phyloP scores from a whole-genome alignment of 352 stramenopile genomes.

The Phytophthora sansomeana region DNA sequence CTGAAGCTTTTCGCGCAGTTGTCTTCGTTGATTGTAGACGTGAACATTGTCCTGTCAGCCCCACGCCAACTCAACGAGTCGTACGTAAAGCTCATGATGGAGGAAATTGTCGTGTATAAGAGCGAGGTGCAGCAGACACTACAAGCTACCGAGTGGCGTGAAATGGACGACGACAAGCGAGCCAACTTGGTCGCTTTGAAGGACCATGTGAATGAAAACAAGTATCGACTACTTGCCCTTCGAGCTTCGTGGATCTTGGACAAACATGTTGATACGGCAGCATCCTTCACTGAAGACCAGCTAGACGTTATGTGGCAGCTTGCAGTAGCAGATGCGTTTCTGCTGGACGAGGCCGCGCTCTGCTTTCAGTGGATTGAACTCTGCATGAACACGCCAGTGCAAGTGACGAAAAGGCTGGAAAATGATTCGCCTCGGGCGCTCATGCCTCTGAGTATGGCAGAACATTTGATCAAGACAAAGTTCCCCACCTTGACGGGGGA shows the following conservation, averaged over 20 bases:
- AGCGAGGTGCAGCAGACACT: conserved; percentile 7
- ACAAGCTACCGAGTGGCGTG: conserved; percentile 4
- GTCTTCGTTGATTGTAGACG: conserved; percentile 36
- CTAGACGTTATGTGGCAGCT: conserved; percentile 56
- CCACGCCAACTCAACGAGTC: not conserved
- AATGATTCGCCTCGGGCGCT: conserved; percentile 9
- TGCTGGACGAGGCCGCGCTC: conserved; percentile 59
- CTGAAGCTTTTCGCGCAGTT: conserved; percentile 52
- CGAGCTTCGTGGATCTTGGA: conserved; percentile 65
- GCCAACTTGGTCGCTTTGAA: conserved; percentile 22
- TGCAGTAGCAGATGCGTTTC: conserved; percentile 43
- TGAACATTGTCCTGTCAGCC: conserved; percentile 7
- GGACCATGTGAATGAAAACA: conserved; percentile 43
- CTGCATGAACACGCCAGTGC: conserved; percentile 52
- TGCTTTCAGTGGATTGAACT: conserved; percentile 84
- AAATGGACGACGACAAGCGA: conserved; percentile 20
- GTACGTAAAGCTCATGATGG: conserved; percentile 34
- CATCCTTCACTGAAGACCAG: conserved; percentile 24
- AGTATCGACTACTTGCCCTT: conserved; percentile 64
- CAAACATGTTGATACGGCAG: not conserved
- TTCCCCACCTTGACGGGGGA: conserved; percentile 48
- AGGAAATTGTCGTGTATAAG: conserved; percentile 42
- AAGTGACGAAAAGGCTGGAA: not conserved
- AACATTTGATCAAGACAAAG: conserved; percentile 49
- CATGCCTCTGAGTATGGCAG: conserved; percentile 34